Evolutionary conservation across 2,329 filamentous ascomycete species (phyloP).

Genomic region (Fusarium sublunatum): DNA sequence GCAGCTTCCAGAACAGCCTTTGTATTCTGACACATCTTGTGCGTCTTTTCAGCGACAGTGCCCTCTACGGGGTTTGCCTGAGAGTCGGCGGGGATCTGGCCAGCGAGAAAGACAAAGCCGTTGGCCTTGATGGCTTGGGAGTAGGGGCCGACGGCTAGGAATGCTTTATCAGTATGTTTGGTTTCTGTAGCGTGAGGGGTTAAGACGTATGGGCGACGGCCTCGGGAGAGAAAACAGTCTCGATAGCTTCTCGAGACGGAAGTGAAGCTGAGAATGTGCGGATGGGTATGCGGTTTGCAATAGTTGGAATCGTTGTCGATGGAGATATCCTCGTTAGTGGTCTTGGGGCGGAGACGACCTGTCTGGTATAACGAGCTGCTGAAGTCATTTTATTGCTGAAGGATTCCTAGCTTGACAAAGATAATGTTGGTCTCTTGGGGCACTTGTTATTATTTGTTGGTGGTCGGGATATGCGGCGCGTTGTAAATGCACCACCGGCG

Average conservation of each 20-base stretch:
- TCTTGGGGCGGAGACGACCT: neutral
- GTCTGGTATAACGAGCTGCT: neutral
- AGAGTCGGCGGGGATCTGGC: no score
- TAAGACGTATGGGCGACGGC: constrained; percentile 24
- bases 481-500: no score
- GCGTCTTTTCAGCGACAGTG: no score
- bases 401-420: no score
- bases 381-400: neutral
- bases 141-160: constrained; percentile 24
- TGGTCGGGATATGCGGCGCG: no score
- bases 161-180: neutral
- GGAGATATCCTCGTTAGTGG: neutral
- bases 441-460: no score
- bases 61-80: no score
- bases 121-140: no score
- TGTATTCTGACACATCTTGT: no score
- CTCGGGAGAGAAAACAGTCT: constrained; percentile 20
- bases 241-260: constrained; percentile 1
- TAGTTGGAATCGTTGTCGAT: neutral
- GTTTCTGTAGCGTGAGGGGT: neutral
- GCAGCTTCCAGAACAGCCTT: no score
- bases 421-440: no score
- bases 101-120: no score
- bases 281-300: neutral
- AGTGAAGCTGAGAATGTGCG: neutral